Evolutionary conservation across 257 asterid species (phyloP).

Genomic region (Solanum peruvianum): DNA sequence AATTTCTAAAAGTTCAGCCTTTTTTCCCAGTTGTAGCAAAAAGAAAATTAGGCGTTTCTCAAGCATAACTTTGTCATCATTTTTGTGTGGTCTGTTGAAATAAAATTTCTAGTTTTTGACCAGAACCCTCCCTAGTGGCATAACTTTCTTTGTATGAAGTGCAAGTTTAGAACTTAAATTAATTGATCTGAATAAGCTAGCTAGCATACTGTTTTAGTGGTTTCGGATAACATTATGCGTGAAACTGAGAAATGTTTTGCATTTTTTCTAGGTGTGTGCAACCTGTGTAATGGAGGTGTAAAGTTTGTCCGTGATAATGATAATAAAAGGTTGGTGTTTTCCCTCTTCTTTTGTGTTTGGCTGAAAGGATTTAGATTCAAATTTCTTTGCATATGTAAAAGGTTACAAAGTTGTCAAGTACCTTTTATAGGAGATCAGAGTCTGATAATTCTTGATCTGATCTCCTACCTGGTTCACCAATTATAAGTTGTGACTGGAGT

Average conservation of each 20-base stretch:
- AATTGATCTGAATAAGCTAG: neutral
- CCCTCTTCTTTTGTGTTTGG: neutral
- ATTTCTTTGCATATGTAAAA: neutral
- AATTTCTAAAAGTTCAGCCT: neutral
- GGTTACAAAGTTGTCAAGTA: neutral
- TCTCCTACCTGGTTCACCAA: neutral
- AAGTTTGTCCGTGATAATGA: conserved; percentile 77
- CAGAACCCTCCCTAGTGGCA: neutral
- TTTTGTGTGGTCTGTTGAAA: neutral
- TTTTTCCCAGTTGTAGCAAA: neutral
- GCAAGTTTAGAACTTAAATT: neutral
- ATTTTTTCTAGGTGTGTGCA: conserved; percentile 59
- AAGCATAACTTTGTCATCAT: neutral
- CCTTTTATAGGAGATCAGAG: neutral
- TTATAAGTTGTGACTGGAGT: neutral
- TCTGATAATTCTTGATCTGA: neutral
- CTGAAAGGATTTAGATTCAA: neutral
- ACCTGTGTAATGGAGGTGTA: conserved; percentile 85
- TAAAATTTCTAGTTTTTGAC: neutral
- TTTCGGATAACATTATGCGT: neutral
- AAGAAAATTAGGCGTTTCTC: neutral
- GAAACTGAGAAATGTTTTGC: neutral
- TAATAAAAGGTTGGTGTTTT: conserved; percentile 36
- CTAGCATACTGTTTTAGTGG: neutral
- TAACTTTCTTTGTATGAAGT: neutral